phyloP scores from a whole-genome alignment of 2,329 filamentous ascomycete genomes.

The Aspergillus fructus region DNA sequence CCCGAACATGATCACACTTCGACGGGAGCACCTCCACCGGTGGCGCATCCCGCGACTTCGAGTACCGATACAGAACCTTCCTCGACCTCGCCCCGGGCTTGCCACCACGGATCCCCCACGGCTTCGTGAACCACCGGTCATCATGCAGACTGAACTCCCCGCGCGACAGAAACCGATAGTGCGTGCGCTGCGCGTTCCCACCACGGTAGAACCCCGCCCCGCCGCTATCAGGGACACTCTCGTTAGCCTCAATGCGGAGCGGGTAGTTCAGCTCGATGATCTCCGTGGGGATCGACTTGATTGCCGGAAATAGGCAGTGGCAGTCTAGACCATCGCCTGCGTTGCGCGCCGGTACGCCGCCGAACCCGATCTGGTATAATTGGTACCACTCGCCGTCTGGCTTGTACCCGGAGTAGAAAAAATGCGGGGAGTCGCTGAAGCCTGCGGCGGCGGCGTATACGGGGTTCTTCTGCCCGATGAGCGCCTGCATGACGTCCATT shows the following conservation, averaged over 20 bases:
- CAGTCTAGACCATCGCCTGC: constrained; percentile 52
- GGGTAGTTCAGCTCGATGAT: constrained; percentile 51
- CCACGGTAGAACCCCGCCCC: constrained; percentile 50
- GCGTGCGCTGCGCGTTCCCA: constrained; percentile 50
- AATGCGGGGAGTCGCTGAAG: constrained; percentile 52
- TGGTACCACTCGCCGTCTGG: constrained; percentile 51
- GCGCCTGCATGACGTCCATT: constrained; percentile 52
- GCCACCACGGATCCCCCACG: constrained; percentile 51
- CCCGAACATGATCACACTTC: constrained; percentile 51
- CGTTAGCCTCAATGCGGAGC: constrained; percentile 50
- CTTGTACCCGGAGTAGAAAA: constrained; percentile 53
- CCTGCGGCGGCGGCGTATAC: constrained; percentile 50
- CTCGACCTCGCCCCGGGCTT: constrained; percentile 45
- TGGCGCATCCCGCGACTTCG: constrained; percentile 32
- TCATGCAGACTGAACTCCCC: constrained; percentile 51
- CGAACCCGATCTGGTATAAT: constrained; percentile 53
- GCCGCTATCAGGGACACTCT: constrained; percentile 50
- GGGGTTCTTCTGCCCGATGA: constrained; percentile 50
- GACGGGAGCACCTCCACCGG: constrained; percentile 39
- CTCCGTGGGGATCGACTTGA: constrained; percentile 52
- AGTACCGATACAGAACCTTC: constrained; percentile 46
- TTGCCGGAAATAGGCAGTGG: constrained; percentile 52
- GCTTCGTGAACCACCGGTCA: constrained; percentile 51
- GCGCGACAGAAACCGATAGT: constrained; percentile 47
- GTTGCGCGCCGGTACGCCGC: constrained; percentile 49